A percentile compares a stretch with the other conserved stretches of the same genome.
phyloP scores from a whole-genome alignment of 2,329 filamentous ascomycete species.

The Ophiobolus disseminans region DNA sequence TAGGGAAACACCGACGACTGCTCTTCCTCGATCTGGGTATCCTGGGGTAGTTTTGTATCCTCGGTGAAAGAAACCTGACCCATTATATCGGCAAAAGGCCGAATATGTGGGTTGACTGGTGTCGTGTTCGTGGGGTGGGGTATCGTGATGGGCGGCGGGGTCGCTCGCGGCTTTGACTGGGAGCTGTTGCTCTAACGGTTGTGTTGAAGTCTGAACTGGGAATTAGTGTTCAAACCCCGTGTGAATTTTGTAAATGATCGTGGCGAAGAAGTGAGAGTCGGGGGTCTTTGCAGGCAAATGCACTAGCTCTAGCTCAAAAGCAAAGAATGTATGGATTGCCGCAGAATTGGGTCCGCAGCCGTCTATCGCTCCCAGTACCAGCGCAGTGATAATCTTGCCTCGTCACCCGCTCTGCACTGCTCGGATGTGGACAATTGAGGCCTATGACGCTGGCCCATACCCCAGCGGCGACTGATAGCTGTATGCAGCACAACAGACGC shows the following conservation, averaged over 20 bases:
- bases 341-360: slow-evolving; percentile 10
- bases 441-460: slow-evolving; percentile 31
- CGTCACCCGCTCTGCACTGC: slow-evolving; percentile 26
- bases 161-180: slow-evolving; percentile 30
- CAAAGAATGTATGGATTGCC: slow-evolving; percentile 19
- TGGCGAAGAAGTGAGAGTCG: slow-evolving; percentile 5
- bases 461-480: slow-evolving; percentile 36
- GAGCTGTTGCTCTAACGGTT: slow-evolving; percentile 34
- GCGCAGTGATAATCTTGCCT: slow-evolving; percentile 20
- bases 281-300: slow-evolving; percentile 16
- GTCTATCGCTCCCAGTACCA: slow-evolving; percentile 18
- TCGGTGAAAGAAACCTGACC: slow-evolving; percentile 61
- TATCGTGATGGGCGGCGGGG: slow-evolving; percentile 31
- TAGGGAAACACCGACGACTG: slow-evolving; percentile 78
- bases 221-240: not conserved
- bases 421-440: slow-evolving; percentile 23
- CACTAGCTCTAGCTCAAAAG: slow-evolving; percentile 25
- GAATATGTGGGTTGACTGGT: slow-evolving; percentile 44
- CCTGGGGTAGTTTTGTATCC: slow-evolving; percentile 57
- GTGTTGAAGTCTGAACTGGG: slow-evolving; percentile 16
- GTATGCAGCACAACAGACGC: slow-evolving; percentile 25
- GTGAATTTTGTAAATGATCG: slow-evolving; percentile 8
- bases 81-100: slow-evolving; percentile 62
- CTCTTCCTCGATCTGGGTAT: slow-evolving; percentile 62
- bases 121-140: slow-evolving; percentile 24